Conservation (phyloP, 768 basidiomycete genomes). For the Calocybe indica region DNA sequence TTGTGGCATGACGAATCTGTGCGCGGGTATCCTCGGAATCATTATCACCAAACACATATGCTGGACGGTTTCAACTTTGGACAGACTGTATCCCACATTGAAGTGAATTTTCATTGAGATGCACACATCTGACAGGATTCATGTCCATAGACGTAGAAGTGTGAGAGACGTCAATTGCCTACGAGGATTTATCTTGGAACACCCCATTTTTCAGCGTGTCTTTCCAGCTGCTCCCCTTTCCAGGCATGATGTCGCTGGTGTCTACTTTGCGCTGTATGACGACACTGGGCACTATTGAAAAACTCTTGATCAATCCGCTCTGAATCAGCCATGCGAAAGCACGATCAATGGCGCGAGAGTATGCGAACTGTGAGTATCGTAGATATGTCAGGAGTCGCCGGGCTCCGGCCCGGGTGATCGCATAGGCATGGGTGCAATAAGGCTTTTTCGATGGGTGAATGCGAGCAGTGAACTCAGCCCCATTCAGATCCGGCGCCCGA, state of each 20-base stretch:
- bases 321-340: slow-evolving; percentile 63
- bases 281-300: slow-evolving; percentile 63
- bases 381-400: slow-evolving; percentile 55
- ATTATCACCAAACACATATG: too few relatives aligned
- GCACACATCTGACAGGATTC: too few relatives aligned
- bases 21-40: too few relatives aligned
- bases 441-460: slow-evolving; percentile 58
- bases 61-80: too few relatives aligned
- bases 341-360: slow-evolving; percentile 73
- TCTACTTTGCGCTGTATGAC: slow-evolving; percentile 58
- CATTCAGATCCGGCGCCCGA: slow-evolving; percentile 4
- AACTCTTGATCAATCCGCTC: slow-evolving; percentile 49
- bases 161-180: too few relatives aligned
- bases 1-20: too few relatives aligned
- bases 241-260: slow-evolving; percentile 49
- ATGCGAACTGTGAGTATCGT: slow-evolving; percentile 61
- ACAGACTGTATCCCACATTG: too few relatives aligned
- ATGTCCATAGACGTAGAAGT: not conserved
- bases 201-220: slow-evolving; percentile 44
- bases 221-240: slow-evolving; percentile 52
- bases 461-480: slow-evolving; percentile 10
- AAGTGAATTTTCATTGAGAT: too few relatives aligned
- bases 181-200: slow-evolving; percentile 17
- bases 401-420: slow-evolving; percentile 53
- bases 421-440: slow-evolving; percentile 73